Base-by-base conservation (phyloP, 768 basidiomycete genomes). In the Termitomyces sp. region DNA sequence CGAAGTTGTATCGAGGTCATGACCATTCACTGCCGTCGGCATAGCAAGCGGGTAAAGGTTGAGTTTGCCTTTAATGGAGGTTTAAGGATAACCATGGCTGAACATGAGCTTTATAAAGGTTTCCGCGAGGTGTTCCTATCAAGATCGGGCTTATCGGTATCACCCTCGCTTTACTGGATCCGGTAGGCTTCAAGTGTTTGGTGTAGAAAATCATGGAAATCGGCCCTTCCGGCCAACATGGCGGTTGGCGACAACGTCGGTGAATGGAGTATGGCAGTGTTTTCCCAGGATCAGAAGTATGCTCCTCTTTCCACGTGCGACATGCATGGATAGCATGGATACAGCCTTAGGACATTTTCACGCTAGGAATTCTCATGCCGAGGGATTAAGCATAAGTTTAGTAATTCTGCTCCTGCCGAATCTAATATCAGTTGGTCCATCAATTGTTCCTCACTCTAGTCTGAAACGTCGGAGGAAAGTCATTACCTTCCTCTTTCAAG, bases 1-100 rank as follows among this genome's bases (percentile, higher is more conserved):
- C 40, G 62, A 63, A 43, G 59, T 60, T 16, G 28, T 26, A 18
- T 60, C 59, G 38, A 60, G 54, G n/a, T 60, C 59, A 56, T 14
- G 49, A 32, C 59, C 59, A 40, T 10, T 55, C 8, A 55, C 12
- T 40, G 43, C 30, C 10, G 51, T 43, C 14, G 58, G 52, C 58
- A 59, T 59, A 14, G 3, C 13, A 5, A 41, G 35, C 26, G 26
- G 16, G 7, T 20, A 28, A 14, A 7, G n/a, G 18, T 32, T 9
- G 28, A 32, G 10, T 40, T 6, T 26, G 5, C 18, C 43, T 43
- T 13, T 7, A 8, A 18, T 18, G 18, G 51, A 20, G 50, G 10
- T 26, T 26, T 32, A 1, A n/a, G 38, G 7, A 26, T 23, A 38
- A 16, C 38, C 38, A 30, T 8, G 30, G 18, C 40, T 54, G 40